A percentile compares a stretch with the other conserved stretches of the same genome.
Conservation (phyloP, 1,284 basidiomycete species). For the Microstroma glucosiphilum region DNA sequence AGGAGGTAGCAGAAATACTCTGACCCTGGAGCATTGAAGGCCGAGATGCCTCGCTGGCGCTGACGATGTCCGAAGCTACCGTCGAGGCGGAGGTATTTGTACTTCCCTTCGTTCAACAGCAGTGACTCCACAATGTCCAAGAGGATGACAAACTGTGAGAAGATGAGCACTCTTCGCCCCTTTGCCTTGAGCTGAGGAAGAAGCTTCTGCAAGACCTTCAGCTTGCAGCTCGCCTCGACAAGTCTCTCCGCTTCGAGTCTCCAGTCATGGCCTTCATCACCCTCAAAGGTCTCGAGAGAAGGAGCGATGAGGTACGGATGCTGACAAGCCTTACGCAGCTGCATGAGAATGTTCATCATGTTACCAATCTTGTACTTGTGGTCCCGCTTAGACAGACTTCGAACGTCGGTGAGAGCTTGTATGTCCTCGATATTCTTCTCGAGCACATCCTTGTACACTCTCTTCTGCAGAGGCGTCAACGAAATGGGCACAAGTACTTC, state of each 20-base stretch:
- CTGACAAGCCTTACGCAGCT: slow-evolving; percentile 42
- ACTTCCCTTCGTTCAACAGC: slow-evolving; percentile 36
- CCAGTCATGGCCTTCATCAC: slow-evolving; percentile 58
- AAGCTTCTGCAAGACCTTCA: slow-evolving; percentile 41
- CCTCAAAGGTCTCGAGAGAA: slow-evolving; percentile 63
- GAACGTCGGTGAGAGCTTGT: slow-evolving; percentile 23
- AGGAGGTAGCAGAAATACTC: slow-evolving; percentile 53
- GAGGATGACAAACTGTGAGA: slow-evolving; percentile 48
- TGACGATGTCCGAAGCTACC: slow-evolving; percentile 22
- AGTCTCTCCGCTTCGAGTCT: slow-evolving; percentile 69
- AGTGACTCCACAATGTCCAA: slow-evolving; percentile 51
- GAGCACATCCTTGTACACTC: slow-evolving; percentile 63
- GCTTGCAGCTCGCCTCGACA: slow-evolving; percentile 76
- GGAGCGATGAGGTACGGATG: slow-evolving; percentile 67
- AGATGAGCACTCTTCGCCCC: slow-evolving; percentile 48
- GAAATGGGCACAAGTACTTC: slow-evolving; percentile 80
- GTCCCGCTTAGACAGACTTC: slow-evolving; percentile 12
- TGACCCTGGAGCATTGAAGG: slow-evolving; percentile 79
- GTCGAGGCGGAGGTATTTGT: slow-evolving; percentile 47
- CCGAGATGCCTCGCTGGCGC: slow-evolving; percentile 63
- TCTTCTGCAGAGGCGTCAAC: slow-evolving; percentile 79
- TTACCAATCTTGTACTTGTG: slow-evolving; percentile 18
- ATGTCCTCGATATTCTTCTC: slow-evolving; percentile 35
- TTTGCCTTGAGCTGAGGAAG: slow-evolving; percentile 48
- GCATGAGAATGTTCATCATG: slow-evolving; percentile 43